Percentiles rank a stretch among this genome's conserved stretches.
Evolutionary conservation across 2,329 filamentous ascomycete genomes (phyloP).

Genomic region (Aspergillus glaucus): DNA sequence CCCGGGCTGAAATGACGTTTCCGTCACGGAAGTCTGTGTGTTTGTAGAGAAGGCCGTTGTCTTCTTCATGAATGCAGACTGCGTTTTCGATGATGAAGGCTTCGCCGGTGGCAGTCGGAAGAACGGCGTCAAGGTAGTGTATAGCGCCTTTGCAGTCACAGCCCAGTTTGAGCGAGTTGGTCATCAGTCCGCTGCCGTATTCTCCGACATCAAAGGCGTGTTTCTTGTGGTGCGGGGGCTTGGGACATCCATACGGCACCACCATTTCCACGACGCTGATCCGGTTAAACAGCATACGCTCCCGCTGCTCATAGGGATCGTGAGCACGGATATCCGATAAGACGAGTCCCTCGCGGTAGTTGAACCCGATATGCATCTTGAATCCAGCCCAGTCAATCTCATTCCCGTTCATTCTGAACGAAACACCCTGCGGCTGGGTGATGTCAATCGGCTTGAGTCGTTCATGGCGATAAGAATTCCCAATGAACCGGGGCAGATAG

Average conservation of each 20-base stretch:
- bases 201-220: constrained; percentile 24
- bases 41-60: constrained; percentile 49
- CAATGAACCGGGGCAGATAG: constrained; percentile 22
- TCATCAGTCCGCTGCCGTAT: constrained; percentile 22
- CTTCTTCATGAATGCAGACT: constrained; percentile 26
- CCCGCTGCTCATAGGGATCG: constrained; percentile 22
- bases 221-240: constrained; percentile 23
- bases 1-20: constrained; percentile 75
- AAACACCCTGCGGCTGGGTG: constrained; percentile 22
- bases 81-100: constrained; percentile 13
- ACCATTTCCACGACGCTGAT: constrained; percentile 25
- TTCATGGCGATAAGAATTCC: constrained; percentile 18
- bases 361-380: constrained; percentile 43
- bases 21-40: constrained; percentile 87
- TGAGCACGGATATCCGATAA: constrained; percentile 41
- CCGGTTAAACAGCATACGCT: constrained; percentile 25
- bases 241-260: constrained; percentile 21
- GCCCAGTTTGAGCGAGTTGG: constrained; percentile 23
- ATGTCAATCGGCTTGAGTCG: constrained; percentile 24
- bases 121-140: constrained; percentile 23
- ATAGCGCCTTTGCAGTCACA: constrained; percentile 25
- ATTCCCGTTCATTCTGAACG: constrained; percentile 24
- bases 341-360: constrained; percentile 50
- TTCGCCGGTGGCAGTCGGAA: constrained; percentile 19
- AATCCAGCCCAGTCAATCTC: constrained; percentile 23